Conservation (phyloP, 352 stramenopile genomes). For the Pseudoperonospora humuli region DNA sequence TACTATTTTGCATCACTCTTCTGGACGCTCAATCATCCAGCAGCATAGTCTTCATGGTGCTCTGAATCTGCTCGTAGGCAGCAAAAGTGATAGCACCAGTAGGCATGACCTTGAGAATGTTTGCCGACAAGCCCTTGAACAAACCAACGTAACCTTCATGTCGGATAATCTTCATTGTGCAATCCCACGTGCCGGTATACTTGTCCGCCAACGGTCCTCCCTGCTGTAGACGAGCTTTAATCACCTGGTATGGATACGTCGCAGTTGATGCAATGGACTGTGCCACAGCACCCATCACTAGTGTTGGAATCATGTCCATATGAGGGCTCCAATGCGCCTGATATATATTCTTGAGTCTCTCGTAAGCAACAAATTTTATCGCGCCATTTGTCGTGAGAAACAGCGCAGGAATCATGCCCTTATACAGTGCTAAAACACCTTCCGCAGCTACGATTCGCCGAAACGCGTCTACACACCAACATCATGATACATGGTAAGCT, state of each 20-base stretch:
- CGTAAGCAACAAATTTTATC: conserved; percentile 90
- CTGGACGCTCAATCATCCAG: conserved; percentile 17
- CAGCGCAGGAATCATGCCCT: conserved; percentile 91
- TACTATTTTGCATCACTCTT: conserved; percentile 20
- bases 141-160: conserved; percentile 90
- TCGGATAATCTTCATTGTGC: conserved; percentile 82
- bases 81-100: conserved; percentile 93
- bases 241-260: conserved; percentile 95
- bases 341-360: conserved; percentile 61
- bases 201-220: conserved; percentile 64
- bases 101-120: conserved; percentile 94
- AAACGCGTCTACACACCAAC: conserved; percentile 71
- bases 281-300: conserved; percentile 73
- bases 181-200: conserved; percentile 89
- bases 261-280: conserved; percentile 77
- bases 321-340: conserved; percentile 47
- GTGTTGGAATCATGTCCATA: conserved; percentile 61
- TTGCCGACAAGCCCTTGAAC: conserved; percentile 94
- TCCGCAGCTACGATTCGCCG: conserved; percentile 92
- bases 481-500: background rate
- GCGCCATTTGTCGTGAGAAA: conserved; percentile 95
- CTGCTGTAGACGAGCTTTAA: conserved; percentile 95
- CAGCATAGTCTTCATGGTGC: conserved; percentile 37
- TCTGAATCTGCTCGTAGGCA: conserved; percentile 78
- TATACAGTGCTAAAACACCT: conserved; percentile 91